Evolutionary conservation across 192 early-diverging fungal genomes (phyloP).

Genomic region (Pilobolus umbonatus): DNA sequence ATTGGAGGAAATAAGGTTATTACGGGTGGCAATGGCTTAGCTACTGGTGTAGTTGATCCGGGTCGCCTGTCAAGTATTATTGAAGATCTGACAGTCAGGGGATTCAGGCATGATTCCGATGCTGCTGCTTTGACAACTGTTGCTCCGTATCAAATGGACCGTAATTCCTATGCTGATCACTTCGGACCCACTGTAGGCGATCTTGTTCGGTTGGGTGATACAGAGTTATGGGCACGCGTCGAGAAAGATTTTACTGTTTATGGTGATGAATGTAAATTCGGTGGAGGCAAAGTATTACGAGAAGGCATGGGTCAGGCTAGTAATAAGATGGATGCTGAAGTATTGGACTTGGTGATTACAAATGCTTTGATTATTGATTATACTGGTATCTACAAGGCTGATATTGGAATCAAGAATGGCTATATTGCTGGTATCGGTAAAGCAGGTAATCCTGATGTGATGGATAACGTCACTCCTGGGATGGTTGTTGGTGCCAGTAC

Average conservation of each 20-base stretch:
- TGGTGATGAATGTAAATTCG: constrained; percentile 97
- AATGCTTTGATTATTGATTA: constrained; percentile 92
- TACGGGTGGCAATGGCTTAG: constrained; percentile 81
- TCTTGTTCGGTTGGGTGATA: constrained; percentile 82
- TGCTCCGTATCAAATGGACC: constrained; percentile 60
- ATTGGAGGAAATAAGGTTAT: constrained; percentile 81
- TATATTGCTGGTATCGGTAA: constrained; percentile 92
- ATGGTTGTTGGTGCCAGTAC: constrained; percentile 88
- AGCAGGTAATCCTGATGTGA: constrained; percentile 96
- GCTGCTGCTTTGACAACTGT: constrained; percentile 36
- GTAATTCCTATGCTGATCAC: constrained; percentile 80
- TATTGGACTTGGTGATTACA: constrained; percentile 92
- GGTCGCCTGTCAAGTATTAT: constrained; percentile 46
- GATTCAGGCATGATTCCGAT: constrained; percentile 67
- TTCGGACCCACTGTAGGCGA: constrained; percentile 95
- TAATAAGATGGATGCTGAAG: constrained; percentile 56
- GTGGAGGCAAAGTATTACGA: constrained; percentile 89
- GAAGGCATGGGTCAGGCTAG: constrained; percentile 94
- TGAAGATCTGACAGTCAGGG: constrained; percentile 36
- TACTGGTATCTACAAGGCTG: constrained; percentile 95
- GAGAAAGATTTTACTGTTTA: constrained; percentile 88
- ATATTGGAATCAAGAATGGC: constrained; percentile 89
- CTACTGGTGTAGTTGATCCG: constrained; percentile 65
- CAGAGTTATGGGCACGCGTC: constrained; percentile 76
- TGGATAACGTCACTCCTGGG: constrained; percentile 85